Conservation (phyloP, 2,329 filamentous ascomycete genomes). For the Verticillium albo-atrum region DNA sequence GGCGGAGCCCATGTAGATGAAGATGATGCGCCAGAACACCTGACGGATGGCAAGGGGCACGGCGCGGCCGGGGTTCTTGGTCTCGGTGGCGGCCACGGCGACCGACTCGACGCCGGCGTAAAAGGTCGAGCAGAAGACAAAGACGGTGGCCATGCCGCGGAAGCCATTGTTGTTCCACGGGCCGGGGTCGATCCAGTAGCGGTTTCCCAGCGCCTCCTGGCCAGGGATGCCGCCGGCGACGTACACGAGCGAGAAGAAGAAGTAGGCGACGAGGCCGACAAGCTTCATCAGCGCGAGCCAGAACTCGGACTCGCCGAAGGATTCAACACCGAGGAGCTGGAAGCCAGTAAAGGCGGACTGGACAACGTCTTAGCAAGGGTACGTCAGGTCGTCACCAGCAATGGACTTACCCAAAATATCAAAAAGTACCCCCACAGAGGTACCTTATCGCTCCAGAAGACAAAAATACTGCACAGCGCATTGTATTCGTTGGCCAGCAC, state of each 20-base stretch:
- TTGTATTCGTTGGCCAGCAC: slow-evolving; percentile 70
- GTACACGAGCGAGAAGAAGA: slow-evolving; percentile 65
- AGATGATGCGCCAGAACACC: slow-evolving; percentile 57
- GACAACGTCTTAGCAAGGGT: not conserved
- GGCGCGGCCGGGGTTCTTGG: slow-evolving; percentile 50
- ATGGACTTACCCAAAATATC: slow-evolving; percentile 58
- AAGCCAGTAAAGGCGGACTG: slow-evolving; percentile 57
- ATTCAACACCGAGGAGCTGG: slow-evolving; percentile 67
- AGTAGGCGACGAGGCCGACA: slow-evolving; percentile 64
- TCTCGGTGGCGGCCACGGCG: slow-evolving; percentile 60
- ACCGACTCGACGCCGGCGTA: slow-evolving; percentile 64
- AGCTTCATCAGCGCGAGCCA: slow-evolving; percentile 74
- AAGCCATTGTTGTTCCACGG: slow-evolving; percentile 65
- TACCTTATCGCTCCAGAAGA: slow-evolving; percentile 58
- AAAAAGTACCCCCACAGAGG: slow-evolving; percentile 66
- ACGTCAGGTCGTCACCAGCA: too few species aligned
- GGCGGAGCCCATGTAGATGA: slow-evolving; percentile 64
- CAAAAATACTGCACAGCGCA: slow-evolving; percentile 60
- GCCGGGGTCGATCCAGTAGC: slow-evolving; percentile 68
- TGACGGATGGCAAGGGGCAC: slow-evolving; percentile 56
- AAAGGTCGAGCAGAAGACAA: slow-evolving; percentile 66
- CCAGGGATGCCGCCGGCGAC: slow-evolving; percentile 59
- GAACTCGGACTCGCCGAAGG: slow-evolving; percentile 76
- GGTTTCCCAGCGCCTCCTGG: slow-evolving; percentile 58
- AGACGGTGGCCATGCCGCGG: slow-evolving; percentile 59